phyloP scores from a whole-genome alignment of 2,329 filamentous ascomycete genomes.

The Parastagonospora nodorum region DNA sequence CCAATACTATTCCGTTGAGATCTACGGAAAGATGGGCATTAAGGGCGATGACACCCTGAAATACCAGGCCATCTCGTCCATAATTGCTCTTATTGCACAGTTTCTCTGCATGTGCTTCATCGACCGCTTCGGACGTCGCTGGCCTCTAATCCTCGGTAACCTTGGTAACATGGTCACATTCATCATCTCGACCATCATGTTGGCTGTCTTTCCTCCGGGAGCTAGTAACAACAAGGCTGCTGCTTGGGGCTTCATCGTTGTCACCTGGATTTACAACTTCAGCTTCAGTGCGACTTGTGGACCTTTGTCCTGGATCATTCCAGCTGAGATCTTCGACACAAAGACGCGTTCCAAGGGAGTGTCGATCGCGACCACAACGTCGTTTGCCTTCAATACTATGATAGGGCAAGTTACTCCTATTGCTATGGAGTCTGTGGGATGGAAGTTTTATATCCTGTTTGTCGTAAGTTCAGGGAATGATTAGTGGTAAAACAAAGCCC shows the following conservation, averaged over 20 bases:
- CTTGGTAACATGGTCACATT: slow-evolving; percentile 73
- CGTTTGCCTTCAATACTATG: slow-evolving; percentile 78
- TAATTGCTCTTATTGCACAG: slow-evolving; percentile 72
- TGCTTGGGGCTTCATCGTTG: slow-evolving; percentile 75
- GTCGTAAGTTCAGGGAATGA: slow-evolving; percentile 46
- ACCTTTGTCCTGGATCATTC: slow-evolving; percentile 68
- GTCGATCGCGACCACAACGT: slow-evolving; percentile 73
- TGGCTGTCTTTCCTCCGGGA: slow-evolving; percentile 66
- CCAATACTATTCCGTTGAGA: slow-evolving; percentile 73
- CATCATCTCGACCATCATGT: slow-evolving; percentile 65
- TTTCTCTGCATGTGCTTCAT: slow-evolving; percentile 71
- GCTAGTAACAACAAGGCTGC: slow-evolving; percentile 58
- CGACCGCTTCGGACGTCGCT: slow-evolving; percentile 72
- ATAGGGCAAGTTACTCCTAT: slow-evolving; percentile 71
- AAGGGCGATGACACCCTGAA: slow-evolving; percentile 66
- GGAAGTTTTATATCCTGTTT: slow-evolving; percentile 65
- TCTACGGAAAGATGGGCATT: slow-evolving; percentile 74
- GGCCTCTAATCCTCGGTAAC: slow-evolving; percentile 74
- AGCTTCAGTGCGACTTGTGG: slow-evolving; percentile 74
- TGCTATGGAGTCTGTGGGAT: slow-evolving; percentile 61
- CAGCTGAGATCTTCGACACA: slow-evolving; percentile 78
- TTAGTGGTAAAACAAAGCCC: not conserved
- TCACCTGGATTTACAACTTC: slow-evolving; percentile 82
- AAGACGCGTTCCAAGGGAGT: slow-evolving; percentile 76
- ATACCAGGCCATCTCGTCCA: slow-evolving; percentile 76